Percentiles rank a stretch among this genome's conserved stretches.
These are phyloP conservation scores for Darksidea phi DNA, from an alignment of 495 filamentous ascomycete species.

Conservation along the genomic window DNA sequence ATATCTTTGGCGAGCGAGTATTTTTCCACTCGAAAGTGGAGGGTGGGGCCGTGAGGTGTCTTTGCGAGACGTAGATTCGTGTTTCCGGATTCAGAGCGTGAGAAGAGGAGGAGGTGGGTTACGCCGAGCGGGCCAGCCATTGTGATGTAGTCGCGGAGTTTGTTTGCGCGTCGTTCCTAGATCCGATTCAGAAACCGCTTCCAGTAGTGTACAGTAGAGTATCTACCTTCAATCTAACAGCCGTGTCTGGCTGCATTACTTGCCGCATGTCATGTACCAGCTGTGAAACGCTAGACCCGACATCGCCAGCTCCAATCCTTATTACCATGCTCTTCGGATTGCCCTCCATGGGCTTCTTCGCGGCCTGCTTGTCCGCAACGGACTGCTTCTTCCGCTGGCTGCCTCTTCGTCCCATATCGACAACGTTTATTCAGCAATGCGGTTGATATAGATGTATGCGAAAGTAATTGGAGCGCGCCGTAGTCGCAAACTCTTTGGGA, in stretches of 20 bases:
- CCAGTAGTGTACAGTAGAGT: not conserved
- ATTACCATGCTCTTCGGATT: constrained; percentile 97
- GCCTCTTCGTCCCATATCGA: constrained; percentile 20
- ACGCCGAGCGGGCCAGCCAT: constrained; percentile 96
- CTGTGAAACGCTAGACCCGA: constrained; percentile 87
- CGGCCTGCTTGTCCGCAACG: constrained; percentile 19
- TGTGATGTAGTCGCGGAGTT: constrained; percentile 84
- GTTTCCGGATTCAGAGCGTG: constrained; percentile 82
- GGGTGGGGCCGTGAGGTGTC: constrained; percentile 85
- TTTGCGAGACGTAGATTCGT: constrained; percentile 88
- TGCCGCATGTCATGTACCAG: constrained; percentile 85
- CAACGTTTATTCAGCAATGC: too few relatives aligned
- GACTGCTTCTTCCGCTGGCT: constrained; percentile 26
- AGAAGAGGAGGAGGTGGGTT: constrained; percentile 92
- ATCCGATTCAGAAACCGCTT: not conserved
- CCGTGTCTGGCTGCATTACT: constrained; percentile 96
- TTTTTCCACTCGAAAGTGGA: constrained; percentile 93
- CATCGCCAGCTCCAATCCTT: constrained; percentile 88
- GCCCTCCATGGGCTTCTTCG: constrained; percentile 41
- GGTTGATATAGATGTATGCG: not conserved
- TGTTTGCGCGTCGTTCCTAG: constrained; percentile 84
- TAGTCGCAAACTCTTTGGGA: not conserved
- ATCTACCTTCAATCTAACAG: constrained; percentile 68
- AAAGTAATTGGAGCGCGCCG: not conserved
- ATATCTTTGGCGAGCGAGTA: constrained; percentile 94